Base-by-base conservation (phyloP, 2,329 filamentous ascomycete species). In the Alternaria sp. region DNA sequence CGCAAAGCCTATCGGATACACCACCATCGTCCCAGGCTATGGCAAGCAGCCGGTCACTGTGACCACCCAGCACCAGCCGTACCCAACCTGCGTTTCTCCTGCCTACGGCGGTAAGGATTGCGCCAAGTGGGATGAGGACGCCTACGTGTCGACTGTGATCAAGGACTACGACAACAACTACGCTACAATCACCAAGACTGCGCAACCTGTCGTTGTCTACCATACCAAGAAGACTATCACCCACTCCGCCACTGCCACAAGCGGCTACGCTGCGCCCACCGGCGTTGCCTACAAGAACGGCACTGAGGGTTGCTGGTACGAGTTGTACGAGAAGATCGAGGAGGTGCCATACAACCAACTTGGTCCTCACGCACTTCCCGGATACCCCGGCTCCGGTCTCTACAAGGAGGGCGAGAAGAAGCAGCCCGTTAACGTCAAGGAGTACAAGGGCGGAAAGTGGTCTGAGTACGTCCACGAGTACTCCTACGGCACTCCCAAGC, bases 381-480 rank as follows among this genome's bases (percentile, higher is more conserved):
- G 67, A 27, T 75, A 77, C 59, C 34, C 54, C 11, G 75, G 74
- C 56, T 72, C 72, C n/a, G 70, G 69, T 27, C 69, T 75, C 46
- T 73, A 65, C 62, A 56, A 66, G 38, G 62, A 66, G 28, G 69
- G 67, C 43, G 44, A 72, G 36, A 58, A 66, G 27, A 52, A 68
- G 45, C 75, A 77, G 64, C 66, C 67, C 16, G 70, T 71, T 34
- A 50, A 65, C 18, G 65, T 75, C 50, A 73, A 69, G 64, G 71
- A 77, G 67, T 75, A 68, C 70, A 70, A 70, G 56, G 56, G 66
- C 14, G 73, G 73, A 45, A 74, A 75, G 54, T 77, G 74, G 68
- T 62, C 61, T 9, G 60, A 64, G 30, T 74, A 76, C 51, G 59
- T 60, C 12, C 50, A 68, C 32, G 67, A 60, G 40, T 62, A 66